Conservation (phyloP, 352 stramenopile species). For the Globisporangium cylindrosporum region DNA sequence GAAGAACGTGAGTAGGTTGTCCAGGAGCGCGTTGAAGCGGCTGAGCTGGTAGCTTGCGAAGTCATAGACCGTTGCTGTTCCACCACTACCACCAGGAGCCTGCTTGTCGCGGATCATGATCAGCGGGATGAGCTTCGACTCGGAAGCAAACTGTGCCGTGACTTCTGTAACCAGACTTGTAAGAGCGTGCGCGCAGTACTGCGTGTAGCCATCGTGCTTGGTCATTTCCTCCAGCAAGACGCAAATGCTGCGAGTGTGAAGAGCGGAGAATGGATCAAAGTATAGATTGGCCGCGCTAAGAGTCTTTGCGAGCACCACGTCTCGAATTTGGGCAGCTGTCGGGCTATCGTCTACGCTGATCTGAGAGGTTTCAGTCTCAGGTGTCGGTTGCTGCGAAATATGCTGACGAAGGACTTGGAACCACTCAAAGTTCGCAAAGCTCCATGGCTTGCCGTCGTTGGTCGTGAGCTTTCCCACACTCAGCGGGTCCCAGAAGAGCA, state of each 20-base stretch:
- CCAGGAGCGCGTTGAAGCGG: constrained; percentile 53
- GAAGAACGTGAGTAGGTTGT: constrained; percentile 68
- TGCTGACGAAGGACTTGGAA: constrained; percentile 45
- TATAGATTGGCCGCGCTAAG: constrained; percentile 31
- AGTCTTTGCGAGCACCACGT: constrained; percentile 51
- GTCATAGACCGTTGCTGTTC: constrained; percentile 1
- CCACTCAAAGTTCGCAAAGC: constrained; percentile 49
- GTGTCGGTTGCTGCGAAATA: constrained; percentile 3
- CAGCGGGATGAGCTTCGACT: constrained; percentile 43
- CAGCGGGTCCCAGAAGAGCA: constrained; percentile 69
- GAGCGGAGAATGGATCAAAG: constrained; percentile 59
- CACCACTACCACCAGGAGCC: constrained; percentile 5
- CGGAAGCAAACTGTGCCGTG: constrained; percentile 27
- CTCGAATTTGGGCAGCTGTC: constrained; percentile 40
- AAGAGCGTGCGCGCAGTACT: constrained; percentile 28
- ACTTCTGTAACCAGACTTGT: constrained; percentile 26
- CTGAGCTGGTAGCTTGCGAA: constrained; percentile 42
- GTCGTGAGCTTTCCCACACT: constrained; percentile 14
- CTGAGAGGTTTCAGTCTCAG: neutral
- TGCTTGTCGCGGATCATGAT: constrained; percentile 32
- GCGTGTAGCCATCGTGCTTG: constrained; percentile 24
- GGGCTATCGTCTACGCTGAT: constrained; percentile 22
- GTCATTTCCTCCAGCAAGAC: constrained; percentile 52
- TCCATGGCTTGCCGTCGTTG: constrained; percentile 19
- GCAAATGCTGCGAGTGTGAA: constrained; percentile 51